phyloP scores from a whole-genome alignment of 805 yeast species.

The Blastobotrys peoriensis region DNA sequence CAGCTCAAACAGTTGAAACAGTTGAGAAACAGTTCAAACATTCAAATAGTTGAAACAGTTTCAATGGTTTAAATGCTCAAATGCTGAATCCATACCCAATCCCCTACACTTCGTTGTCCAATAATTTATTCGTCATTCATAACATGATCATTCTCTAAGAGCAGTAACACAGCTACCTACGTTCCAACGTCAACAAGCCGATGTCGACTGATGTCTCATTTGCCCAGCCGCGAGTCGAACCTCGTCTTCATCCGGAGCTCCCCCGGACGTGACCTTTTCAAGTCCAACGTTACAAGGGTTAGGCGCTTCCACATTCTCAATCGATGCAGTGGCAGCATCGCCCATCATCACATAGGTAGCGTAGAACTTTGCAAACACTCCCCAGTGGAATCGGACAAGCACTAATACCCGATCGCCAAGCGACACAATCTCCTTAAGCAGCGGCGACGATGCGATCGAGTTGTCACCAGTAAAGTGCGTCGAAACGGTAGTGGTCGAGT shows the following conservation, averaged over 20 bases:
- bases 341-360: conserved; percentile 22
- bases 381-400: conserved; percentile 73
- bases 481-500: conserved; percentile 11
- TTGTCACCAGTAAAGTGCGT: conserved; percentile 1
- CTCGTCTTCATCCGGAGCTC: conserved; percentile 6
- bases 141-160: too few species aligned
- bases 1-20: too few species aligned
- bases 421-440: conserved; percentile 43
- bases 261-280: background rate
- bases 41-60: too few species aligned
- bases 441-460: conserved; percentile 12
- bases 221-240: background rate
- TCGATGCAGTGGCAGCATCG: conserved; percentile 1
- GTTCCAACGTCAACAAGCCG: conserved; percentile 2
- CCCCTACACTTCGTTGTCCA: too few species aligned
- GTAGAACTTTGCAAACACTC: conserved; percentile 72
- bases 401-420: conserved; percentile 57
- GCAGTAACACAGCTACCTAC: too few species aligned
- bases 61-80: too few species aligned
- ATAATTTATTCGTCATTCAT: background rate
- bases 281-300: conserved; percentile 1
- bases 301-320: background rate
- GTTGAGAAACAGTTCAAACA: too few species aligned
- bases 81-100: too few species aligned
- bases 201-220: conserved; percentile 3